Evolutionary conservation across 768 basidiomycete genomes (phyloP).

Genomic region (Trametes meyenii): DNA sequence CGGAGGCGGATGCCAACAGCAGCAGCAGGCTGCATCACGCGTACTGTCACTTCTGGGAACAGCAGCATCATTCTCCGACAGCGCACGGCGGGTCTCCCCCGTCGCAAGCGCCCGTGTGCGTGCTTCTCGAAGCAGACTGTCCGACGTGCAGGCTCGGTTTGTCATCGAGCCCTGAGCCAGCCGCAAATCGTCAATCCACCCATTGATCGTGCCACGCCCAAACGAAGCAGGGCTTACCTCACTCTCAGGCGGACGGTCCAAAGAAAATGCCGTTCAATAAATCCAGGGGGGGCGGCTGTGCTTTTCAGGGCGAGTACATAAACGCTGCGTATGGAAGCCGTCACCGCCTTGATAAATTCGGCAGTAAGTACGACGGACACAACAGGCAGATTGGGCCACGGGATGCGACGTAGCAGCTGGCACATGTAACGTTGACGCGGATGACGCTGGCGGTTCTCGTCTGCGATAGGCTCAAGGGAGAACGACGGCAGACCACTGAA

Average conservation of each 20-base stretch:
- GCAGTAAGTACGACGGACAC: neutral
- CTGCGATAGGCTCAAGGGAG: no score
- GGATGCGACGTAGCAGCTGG: no score
- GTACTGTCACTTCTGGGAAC: neutral
- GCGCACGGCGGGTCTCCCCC: neutral
- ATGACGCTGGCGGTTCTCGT: no score
- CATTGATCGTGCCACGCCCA: neutral
- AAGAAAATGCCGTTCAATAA: neutral
- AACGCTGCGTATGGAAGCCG: neutral
- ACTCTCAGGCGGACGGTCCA: neutral
- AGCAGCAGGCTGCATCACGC: neutral
- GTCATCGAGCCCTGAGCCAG: neutral
- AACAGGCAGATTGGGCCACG: no score
- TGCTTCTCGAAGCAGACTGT: neutral
- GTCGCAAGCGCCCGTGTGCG: neutral
- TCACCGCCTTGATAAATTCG: neutral
- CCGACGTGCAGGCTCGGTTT: slow-evolving; percentile 10
- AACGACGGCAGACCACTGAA: no score
- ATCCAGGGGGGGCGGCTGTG: slow-evolving; percentile 16
- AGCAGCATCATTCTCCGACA: neutral
- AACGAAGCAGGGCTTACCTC: neutral
- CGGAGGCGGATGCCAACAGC: neutral
- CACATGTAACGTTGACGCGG: no score
- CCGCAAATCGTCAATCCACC: slow-evolving; percentile 3
- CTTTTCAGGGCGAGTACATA: neutral